Percentiles rank a stretch among this genome's conserved stretches.
Conservation (phyloP, 1,284 basidiomycete genomes). For the Taiwanofungus camphoratus region DNA sequence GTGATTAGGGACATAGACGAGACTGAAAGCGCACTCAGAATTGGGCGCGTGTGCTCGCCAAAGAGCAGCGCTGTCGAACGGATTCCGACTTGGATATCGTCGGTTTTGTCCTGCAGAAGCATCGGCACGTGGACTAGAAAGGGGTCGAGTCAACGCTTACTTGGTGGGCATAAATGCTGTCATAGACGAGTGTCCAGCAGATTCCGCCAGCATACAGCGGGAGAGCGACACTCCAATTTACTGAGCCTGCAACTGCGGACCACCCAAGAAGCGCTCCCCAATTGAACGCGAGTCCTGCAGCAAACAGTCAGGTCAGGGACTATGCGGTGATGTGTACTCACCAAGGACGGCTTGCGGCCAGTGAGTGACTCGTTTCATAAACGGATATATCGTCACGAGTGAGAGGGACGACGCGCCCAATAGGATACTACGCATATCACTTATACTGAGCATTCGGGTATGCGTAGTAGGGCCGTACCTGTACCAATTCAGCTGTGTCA, state of each 20-base stretch:
- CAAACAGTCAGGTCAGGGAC: not conserved
- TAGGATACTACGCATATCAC: conserved; percentile 56
- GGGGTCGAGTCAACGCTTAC: conserved; percentile 30
- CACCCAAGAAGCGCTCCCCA: conserved; percentile 97
- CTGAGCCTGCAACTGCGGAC: conserved; percentile 84
- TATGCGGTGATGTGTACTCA: conserved; percentile 24
- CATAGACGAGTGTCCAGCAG: conserved; percentile 95
- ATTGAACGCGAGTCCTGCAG: conserved; percentile 86
- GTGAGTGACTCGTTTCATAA: conserved; percentile 97
- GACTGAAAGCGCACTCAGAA: conserved; percentile 72
- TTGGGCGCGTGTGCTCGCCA: conserved; percentile 68
- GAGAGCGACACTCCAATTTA: conserved; percentile 80
- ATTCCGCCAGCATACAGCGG: conserved; percentile 90
- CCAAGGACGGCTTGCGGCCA: conserved; percentile 96
- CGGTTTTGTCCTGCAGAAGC: conserved; percentile 75
- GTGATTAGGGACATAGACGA: conserved; percentile 74
- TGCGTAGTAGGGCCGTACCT: conserved; percentile 50
- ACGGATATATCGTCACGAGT: conserved; percentile 85
- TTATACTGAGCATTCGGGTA: not conserved
- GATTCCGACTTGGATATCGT: conserved; percentile 88
- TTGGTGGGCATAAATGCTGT: conserved; percentile 98
- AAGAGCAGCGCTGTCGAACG: conserved; percentile 94
- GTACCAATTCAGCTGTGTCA: conserved; percentile 93
- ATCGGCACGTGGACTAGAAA: not conserved
- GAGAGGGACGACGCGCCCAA: conserved; percentile 89